These are phyloP conservation scores for Sextonia rubra DNA, from an alignment of 164 flowering plant genomes.

Conservation along the genomic window DNA sequence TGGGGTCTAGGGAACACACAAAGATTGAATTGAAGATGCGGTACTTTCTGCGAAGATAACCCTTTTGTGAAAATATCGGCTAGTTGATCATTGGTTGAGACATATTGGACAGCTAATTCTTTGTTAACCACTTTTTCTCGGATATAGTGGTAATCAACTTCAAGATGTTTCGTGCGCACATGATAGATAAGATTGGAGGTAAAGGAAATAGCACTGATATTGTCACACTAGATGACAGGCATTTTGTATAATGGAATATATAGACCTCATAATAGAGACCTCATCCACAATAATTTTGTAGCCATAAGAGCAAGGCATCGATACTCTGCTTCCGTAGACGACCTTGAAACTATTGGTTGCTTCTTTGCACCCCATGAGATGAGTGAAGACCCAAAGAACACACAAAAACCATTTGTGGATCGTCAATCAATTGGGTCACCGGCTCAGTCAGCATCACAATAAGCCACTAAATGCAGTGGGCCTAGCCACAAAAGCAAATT, in stretches of 20 bases:
- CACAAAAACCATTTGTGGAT: background rate
- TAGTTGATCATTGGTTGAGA: background rate
- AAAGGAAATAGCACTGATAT: too few species aligned
- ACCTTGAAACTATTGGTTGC: background rate
- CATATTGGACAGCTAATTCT: background rate
- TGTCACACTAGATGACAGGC: too few species aligned
- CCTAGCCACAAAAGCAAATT: too few species aligned
- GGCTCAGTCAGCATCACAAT: background rate
- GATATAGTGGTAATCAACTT: too few species aligned
- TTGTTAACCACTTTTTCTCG: background rate
- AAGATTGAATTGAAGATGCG: too few species aligned
- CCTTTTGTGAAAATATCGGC: slow-evolving; percentile 1
- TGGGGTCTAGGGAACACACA: too few species aligned
- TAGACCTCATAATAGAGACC: too few species aligned
- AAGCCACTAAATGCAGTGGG: too few species aligned
- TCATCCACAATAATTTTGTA: background rate
- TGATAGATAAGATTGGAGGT: too few species aligned
- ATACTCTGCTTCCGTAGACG: background rate
- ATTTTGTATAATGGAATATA: background rate
- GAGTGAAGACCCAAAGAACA: background rate
- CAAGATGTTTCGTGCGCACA: too few species aligned
- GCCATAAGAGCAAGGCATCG: background rate
- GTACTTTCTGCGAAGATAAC: background rate
- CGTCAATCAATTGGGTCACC: background rate
- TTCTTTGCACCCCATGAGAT: background rate